Evolutionary conservation across 345 rosid species (phyloP).

Genomic region (Bretschneidera sinensis): DNA sequence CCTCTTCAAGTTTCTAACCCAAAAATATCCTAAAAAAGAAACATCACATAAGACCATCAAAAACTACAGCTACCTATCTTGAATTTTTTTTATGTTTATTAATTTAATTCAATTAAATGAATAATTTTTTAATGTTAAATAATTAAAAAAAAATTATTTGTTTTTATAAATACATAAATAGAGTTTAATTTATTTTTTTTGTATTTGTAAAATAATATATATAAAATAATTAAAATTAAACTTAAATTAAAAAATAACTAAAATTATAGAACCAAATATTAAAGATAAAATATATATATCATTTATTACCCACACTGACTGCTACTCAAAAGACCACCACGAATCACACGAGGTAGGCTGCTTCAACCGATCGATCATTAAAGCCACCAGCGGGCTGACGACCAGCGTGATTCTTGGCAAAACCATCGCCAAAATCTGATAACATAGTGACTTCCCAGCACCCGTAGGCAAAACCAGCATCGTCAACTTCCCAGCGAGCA

Average conservation of each 20-base stretch:
- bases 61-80: too few species aligned
- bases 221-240: too few species aligned
- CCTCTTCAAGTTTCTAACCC: slow-evolving; percentile 69
- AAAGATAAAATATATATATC: neutral
- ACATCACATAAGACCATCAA: slow-evolving; percentile 12
- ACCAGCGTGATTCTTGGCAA: slow-evolving; percentile 67
- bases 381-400: slow-evolving; percentile 57
- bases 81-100: too few species aligned
- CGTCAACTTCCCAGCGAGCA: slow-evolving; percentile 55
- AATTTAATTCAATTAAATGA: too few species aligned
- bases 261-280: slow-evolving; percentile 2
- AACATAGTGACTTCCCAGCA: slow-evolving; percentile 86
- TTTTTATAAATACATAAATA: too few species aligned
- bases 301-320: slow-evolving; percentile 51
- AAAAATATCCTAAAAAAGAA: neutral
- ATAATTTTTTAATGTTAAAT: too few species aligned
- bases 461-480: slow-evolving; percentile 94
- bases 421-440: slow-evolving; percentile 85
- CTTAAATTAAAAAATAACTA: too few species aligned
- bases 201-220: too few species aligned
- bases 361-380: slow-evolving; percentile 94
- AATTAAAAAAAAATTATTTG: too few species aligned
- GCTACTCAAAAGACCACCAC: slow-evolving; percentile 72
- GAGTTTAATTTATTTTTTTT: too few species aligned
- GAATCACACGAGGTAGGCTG: slow-evolving; percentile 64